These are phyloP conservation scores for Globisporangium acanthophoron DNA, from an alignment of 352 stramenopile species.

Conservation along the genomic window DNA sequence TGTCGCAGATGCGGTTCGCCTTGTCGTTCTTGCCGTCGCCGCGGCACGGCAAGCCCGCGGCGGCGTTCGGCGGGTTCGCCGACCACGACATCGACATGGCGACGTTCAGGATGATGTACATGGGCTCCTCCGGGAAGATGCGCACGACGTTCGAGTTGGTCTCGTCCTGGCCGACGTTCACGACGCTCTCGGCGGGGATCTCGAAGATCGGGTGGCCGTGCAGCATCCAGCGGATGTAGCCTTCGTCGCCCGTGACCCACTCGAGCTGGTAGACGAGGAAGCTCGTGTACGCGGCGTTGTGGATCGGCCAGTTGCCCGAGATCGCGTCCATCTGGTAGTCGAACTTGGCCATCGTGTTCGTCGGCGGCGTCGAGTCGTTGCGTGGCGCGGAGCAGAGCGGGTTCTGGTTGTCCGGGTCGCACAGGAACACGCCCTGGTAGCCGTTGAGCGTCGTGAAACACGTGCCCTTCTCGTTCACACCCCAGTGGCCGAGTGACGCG, in stretches of 20 bases:
- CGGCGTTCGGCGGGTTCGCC: conserved; percentile 46
- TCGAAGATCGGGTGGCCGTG: conserved; percentile 58
- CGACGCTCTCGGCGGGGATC: conserved; percentile 50
- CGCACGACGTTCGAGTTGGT: conserved; percentile 41
- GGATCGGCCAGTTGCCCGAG: conserved; percentile 63
- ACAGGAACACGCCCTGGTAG: conserved; percentile 60
- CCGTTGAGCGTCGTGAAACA: conserved; percentile 58
- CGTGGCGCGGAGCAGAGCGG: conserved; percentile 33
- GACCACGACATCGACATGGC: conserved; percentile 88
- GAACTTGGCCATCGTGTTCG: conserved; percentile 55
- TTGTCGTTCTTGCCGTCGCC: conserved; percentile 41
- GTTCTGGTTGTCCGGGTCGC: conserved; percentile 58
- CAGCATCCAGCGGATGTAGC: conserved; percentile 69
- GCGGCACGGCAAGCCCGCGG: conserved; percentile 32
- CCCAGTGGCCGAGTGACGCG: conserved; percentile 37
- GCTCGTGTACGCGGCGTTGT: conserved; percentile 54
- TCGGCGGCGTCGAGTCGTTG: conserved; percentile 39
- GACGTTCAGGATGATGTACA: conserved; percentile 94
- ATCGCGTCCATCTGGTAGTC: conserved; percentile 75
- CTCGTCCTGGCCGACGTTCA: conserved; percentile 36
- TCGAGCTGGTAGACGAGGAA: conserved; percentile 65
- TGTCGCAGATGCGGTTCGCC: conserved; percentile 68
- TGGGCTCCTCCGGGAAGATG: conserved; percentile 84
- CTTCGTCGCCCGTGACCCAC: conserved; percentile 60
- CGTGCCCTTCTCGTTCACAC: conserved; percentile 62